phyloP scores from a whole-genome alignment of 129 eudicot species.

The Silybum marianum region DNA sequence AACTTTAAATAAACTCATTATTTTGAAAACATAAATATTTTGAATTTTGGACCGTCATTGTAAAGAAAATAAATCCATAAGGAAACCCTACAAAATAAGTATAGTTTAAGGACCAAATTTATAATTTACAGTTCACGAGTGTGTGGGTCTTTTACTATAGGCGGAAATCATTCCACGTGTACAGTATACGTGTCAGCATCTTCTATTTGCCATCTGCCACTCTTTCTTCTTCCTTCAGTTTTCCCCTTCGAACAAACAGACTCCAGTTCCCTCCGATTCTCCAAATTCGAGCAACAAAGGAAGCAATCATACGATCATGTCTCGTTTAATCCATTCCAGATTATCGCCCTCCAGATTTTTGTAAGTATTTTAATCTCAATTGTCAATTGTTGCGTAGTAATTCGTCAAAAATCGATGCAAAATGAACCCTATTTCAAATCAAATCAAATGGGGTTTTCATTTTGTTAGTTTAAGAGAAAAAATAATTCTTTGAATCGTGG shows the following conservation, averaged over 20 bases:
- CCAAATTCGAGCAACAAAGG: slow-evolving; percentile 16
- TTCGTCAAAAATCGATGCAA: neutral
- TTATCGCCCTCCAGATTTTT: slow-evolving; percentile 33
- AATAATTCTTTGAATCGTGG: neutral
- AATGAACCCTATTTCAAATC: neutral
- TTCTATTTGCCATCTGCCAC: slow-evolving; percentile 16
- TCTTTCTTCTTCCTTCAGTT: slow-evolving; percentile 17
- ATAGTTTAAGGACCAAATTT: slow-evolving; percentile 10
- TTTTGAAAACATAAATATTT: neutral
- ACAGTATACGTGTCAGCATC: slow-evolving; percentile 27
- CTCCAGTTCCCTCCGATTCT: slow-evolving; percentile 6
- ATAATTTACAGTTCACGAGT: neutral
- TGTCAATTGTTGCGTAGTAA: neutral
- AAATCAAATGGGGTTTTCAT: neutral
- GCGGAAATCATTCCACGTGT: slow-evolving; percentile 34
- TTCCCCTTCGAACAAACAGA: neutral
- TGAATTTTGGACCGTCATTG: neutral
- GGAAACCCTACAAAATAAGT: neutral
- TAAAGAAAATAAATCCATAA: neutral
- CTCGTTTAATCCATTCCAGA: slow-evolving; percentile 52
- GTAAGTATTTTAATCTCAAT: slow-evolving; percentile 35
- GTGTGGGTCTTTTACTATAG: slow-evolving; percentile 12
- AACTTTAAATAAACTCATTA: neutral
- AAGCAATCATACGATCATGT: slow-evolving; percentile 36
- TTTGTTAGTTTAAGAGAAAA: neutral